These are phyloP conservation scores for Cystofilobasidium bisporidii DNA, from an alignment of 768 basidiomycete species.

Conservation along the genomic window DNA sequence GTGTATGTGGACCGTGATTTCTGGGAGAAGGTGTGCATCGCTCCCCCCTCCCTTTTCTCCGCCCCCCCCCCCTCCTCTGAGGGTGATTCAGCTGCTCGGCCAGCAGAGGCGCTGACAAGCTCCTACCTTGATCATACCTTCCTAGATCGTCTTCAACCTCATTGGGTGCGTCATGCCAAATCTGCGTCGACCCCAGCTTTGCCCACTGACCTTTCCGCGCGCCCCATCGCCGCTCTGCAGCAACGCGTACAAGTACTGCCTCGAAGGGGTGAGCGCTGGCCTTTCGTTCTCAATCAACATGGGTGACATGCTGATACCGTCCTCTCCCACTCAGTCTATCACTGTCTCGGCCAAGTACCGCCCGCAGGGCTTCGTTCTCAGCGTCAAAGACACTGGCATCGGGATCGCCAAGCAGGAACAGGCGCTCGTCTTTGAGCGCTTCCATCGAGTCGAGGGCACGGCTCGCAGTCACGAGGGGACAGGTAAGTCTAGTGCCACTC, in stretches of 20 bases:
- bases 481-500: neutral
- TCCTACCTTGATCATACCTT: too few relatives aligned
- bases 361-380: constrained; percentile 37
- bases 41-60: too few relatives aligned
- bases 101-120: too few relatives aligned
- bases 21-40: constrained; percentile 39
- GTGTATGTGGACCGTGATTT: constrained; percentile 41
- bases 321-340: neutral
- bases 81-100: too few relatives aligned
- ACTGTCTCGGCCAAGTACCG: constrained; percentile 31
- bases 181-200: too few relatives aligned
- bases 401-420: constrained; percentile 37
- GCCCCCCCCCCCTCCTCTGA: neutral
- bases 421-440: constrained; percentile 38
- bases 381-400: constrained; percentile 42
- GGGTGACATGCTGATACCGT: neutral
- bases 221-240: too few relatives aligned
- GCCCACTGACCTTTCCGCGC: too few relatives aligned
- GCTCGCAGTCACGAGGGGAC: constrained; percentile 40
- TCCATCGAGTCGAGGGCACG: constrained; percentile 41
- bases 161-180: constrained; percentile 3
- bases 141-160: constrained; percentile 20
- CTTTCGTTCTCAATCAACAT: too few relatives aligned
- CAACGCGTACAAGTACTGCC: constrained; percentile 29
- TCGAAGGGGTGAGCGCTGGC: neutral